These are phyloP conservation scores for Sinapis alba DNA, from an alignment of 441 rosid species.

Conservation along the genomic window DNA sequence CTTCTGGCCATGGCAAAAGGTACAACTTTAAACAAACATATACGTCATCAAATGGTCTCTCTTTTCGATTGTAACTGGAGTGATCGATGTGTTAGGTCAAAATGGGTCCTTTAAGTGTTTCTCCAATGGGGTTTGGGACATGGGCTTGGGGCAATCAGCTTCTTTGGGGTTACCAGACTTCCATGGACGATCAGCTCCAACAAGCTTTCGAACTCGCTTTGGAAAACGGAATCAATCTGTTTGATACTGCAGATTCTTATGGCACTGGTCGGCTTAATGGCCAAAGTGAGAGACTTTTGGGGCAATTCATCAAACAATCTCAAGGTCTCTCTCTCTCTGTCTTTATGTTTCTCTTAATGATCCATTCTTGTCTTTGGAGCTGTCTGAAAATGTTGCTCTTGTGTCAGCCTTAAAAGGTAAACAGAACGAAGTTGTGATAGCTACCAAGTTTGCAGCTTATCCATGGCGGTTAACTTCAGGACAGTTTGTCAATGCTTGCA, in stretches of 20 bases:
- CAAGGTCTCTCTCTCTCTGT: conserved; percentile 41
- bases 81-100: conserved; percentile 51
- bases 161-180: conserved; percentile 83
- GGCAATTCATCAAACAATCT: conserved; percentile 74
- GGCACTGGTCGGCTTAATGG: conserved; percentile 90
- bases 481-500: conserved; percentile 93
- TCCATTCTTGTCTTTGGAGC: background rate
- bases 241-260: conserved; percentile 95
- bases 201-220: conserved; percentile 73
- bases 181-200: conserved; percentile 86
- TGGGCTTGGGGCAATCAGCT: conserved; percentile 99
- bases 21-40: conserved; percentile 20
- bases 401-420: conserved; percentile 44
- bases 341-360: background rate
- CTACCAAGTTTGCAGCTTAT: conserved; percentile 93
- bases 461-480: conserved; percentile 92
- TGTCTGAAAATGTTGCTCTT: conserved; percentile 9
- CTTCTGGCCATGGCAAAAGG: conserved; percentile 95
- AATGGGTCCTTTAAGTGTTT: conserved; percentile 80
- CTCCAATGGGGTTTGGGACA: conserved; percentile 97
- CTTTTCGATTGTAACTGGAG: background rate
- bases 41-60: background rate
- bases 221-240: conserved; percentile 75
- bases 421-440: conserved; percentile 65
- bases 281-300: conserved; percentile 89